These are phyloP conservation scores for Stemphylium vesicarium DNA, from an alignment of 2,329 filamentous ascomycete species.

Conservation along the genomic window DNA sequence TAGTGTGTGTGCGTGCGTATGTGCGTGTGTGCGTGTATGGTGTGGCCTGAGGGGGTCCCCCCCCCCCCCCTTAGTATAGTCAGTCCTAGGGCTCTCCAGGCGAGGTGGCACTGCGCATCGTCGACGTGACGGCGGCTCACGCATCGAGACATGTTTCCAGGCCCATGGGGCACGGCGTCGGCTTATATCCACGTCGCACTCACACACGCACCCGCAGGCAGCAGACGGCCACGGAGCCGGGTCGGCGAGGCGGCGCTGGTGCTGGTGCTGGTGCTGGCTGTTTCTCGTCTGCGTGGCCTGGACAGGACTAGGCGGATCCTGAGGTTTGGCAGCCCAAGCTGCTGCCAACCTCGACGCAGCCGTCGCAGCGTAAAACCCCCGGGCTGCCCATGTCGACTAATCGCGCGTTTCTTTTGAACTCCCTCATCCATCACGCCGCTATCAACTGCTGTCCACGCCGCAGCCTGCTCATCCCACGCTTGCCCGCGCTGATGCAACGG, in stretches of 20 bases:
- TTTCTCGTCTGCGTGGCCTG: constrained; percentile 17
- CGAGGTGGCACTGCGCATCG: neutral
- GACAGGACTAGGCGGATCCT: constrained; percentile 26
- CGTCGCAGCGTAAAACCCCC: constrained; percentile 28
- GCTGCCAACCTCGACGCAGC: constrained; percentile 11
- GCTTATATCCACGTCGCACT: neutral
- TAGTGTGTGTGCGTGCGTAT: neutral
- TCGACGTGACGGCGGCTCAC: neutral
- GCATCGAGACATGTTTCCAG: constrained; percentile 1
- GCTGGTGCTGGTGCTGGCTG: constrained; percentile 1
- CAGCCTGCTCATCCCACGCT: constrained; percentile 19
- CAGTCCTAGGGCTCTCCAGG: neutral
- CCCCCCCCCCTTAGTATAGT: neutral
- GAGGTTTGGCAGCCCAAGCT: constrained; percentile 16
- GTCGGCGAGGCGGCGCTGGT: constrained; percentile 10
- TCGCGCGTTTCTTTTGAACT: constrained; percentile 34
- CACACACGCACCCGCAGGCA: neutral
- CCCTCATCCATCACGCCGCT: constrained; percentile 19
- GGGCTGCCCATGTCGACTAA: constrained; percentile 24
- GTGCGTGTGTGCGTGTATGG: neutral
- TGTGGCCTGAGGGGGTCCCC: constrained; percentile 8
- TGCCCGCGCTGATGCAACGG: constrained; percentile 32
- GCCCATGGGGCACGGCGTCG: constrained; percentile 19
- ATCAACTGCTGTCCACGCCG: constrained; percentile 6
- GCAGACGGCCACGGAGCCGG: constrained; percentile 13